These are phyloP conservation scores for Microcyclospora pomicola DNA, from an alignment of 2,329 filamentous ascomycete genomes.

Conservation along the genomic window DNA sequence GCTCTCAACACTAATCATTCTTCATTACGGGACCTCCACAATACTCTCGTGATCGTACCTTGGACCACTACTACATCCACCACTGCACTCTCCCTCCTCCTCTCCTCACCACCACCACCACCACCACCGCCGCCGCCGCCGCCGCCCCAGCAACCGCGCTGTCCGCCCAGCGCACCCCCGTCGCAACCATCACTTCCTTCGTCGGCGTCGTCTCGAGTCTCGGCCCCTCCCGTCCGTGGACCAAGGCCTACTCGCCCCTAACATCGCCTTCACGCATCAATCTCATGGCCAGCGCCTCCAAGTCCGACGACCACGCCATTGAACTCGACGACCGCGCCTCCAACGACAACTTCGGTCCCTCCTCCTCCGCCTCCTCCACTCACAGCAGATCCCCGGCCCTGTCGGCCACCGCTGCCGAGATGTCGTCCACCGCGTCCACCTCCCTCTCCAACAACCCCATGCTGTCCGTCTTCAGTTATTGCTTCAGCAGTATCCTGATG, in stretches of 20 bases:
- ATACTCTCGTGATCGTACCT: too few relatives aligned
- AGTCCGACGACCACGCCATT: slow-evolving; percentile 49
- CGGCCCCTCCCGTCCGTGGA: slow-evolving; percentile 11
- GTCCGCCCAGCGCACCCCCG: slow-evolving; percentile 4
- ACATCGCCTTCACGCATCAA: slow-evolving; percentile 1
- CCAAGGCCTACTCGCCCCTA: slow-evolving; percentile 11
- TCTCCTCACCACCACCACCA: too few relatives aligned
- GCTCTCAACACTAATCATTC: too few relatives aligned
- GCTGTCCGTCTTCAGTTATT: slow-evolving; percentile 78
- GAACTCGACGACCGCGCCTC: slow-evolving; percentile 51
- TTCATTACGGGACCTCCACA: too few relatives aligned
- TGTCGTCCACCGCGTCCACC: slow-evolving; percentile 14
- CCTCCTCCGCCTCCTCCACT: slow-evolving; percentile 4
- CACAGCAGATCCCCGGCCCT: slow-evolving; percentile 31
- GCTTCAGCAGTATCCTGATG: slow-evolving; percentile 94
- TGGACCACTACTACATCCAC: too few relatives aligned
- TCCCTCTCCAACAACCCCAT: slow-evolving; percentile 50
- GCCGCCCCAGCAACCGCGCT: too few relatives aligned
- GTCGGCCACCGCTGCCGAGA: slow-evolving; percentile 26
- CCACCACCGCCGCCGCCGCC: too few relatives aligned
- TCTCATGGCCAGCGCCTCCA: background rate
- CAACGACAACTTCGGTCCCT: slow-evolving; percentile 29
- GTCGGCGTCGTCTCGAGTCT: slow-evolving; percentile 17
- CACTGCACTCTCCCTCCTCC: too few relatives aligned
- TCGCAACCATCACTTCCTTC: slow-evolving; percentile 19